Base-by-base conservation (phyloP, 73 alveolate species). In the Paramecium sexaurelia region DNA sequence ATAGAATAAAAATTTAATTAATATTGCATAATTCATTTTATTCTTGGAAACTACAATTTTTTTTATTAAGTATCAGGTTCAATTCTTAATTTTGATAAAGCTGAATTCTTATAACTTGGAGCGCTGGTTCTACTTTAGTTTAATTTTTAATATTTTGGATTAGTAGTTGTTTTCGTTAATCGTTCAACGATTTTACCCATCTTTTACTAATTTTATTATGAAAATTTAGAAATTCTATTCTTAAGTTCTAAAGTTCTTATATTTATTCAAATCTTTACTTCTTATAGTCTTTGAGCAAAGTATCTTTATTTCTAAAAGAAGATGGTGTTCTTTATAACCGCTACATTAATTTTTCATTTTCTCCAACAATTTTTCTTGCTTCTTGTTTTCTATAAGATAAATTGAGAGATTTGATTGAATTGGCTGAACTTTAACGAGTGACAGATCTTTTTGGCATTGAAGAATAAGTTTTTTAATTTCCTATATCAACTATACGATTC, bases 241-340 rank as follows among this genome's bases (percentile, higher is more conserved):
- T 78, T 78, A 11, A 78, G 36, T 78, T 78, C 90, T 29, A 29
- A 17, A 41, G 68, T 78, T 41, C 90, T 78, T 51, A 17, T 6
- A 39, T 24, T 11, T 26, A n/a, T 8, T 45, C n/a, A 6, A 11
- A 22, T 40, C 2, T 15, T 24, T 78, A 78, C 90, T 78, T 78
- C 29, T 43, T 78, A 45, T 41, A 78, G 45, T 78, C 90, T 22
- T 61, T 39, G 0, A 78, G 7, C 8, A 24, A 20, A 41, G 90
- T 40, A 9, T 78, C 90, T 32, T 78, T 78, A 24, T 78, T 78
- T 45, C 71, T 78, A 78, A 78, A 78, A 10, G 90, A 36, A 1
- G 90, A 78, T 37, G 90, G 73, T 17, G 90, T 78, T 78, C 90
- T 37, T 33, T 78, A 32, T 43, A 78, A 78, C 90, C 90, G 90